Conservation (phyloP, 176 grass and related monocot genomes). For the Musa schizocarpa region DNA sequence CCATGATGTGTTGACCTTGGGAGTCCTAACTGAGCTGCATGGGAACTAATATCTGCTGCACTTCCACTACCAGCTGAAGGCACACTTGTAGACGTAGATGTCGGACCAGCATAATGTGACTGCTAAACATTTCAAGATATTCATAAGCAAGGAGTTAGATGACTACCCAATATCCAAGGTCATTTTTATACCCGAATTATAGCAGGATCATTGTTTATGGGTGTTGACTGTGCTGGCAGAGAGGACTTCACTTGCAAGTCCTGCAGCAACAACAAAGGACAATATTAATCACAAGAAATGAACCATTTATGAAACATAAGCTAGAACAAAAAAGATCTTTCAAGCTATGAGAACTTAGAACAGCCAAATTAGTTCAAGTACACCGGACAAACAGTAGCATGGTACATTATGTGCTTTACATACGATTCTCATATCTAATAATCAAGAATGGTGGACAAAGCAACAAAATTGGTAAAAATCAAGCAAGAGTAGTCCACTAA, state of each 20-base stretch:
- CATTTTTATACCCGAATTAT: slow-evolving; percentile 58
- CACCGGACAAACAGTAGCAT: too few relatives aligned
- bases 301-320: too few relatives aligned
- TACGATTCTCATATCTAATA: too few relatives aligned
- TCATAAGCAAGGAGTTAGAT: slow-evolving; percentile 20
- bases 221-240: slow-evolving; percentile 47
- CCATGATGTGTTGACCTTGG: slow-evolving; percentile 59
- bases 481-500: too few relatives aligned
- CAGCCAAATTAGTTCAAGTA: too few relatives aligned
- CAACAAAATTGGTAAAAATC: too few relatives aligned
- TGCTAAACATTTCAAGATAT: slow-evolving; percentile 26
- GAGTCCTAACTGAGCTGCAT: slow-evolving; percentile 44
- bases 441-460: too few relatives aligned
- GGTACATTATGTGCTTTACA: too few relatives aligned
- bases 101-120: slow-evolving; percentile 57
- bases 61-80: slow-evolving; percentile 48
- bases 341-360: too few relatives aligned
- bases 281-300: not conserved
- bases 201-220: slow-evolving; percentile 70
- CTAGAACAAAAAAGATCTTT: too few relatives aligned
- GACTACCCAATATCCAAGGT: slow-evolving; percentile 26
- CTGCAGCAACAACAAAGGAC: slow-evolving; percentile 26
- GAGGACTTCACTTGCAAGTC: slow-evolving; percentile 93
- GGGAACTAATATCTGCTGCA: slow-evolving; percentile 34
- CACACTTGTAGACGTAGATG: slow-evolving; percentile 42